A percentile compares a stretch with the other conserved stretches of the same genome.
Evolutionary conservation across 2,329 filamentous ascomycete genomes (phyloP).

Genomic region (Calonectria naviculata): DNA sequence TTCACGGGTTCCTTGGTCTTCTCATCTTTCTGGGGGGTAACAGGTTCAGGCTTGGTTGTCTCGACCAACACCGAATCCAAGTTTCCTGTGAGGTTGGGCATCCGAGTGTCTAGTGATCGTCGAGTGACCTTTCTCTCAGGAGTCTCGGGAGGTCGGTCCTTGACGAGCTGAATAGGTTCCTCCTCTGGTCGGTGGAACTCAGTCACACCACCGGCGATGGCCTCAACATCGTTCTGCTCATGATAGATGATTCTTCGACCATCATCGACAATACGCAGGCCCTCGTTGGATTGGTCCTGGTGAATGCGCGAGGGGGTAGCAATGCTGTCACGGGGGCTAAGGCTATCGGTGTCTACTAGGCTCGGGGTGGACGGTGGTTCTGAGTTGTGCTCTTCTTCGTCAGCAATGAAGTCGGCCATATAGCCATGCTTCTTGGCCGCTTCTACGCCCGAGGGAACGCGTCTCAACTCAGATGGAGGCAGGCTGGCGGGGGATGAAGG

Average conservation of each 20-base stretch:
- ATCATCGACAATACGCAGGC: constrained; percentile 41
- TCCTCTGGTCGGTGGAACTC: constrained; percentile 38
- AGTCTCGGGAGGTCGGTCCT: constrained; percentile 24
- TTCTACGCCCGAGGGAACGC: constrained; percentile 41
- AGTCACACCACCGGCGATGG: constrained; percentile 33
- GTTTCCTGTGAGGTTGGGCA: constrained; percentile 32
- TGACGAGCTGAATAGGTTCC: constrained; percentile 32
- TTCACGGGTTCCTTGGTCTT: not conserved
- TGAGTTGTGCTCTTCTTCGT: constrained; percentile 44
- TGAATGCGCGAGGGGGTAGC: constrained; percentile 35
- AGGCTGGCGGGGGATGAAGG: constrained; percentile 27
- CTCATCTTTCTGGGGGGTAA: not conserved
- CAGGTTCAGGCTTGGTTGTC: not conserved
- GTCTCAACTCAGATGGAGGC: constrained; percentile 29
- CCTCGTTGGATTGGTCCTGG: constrained; percentile 41
- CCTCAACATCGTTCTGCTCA: constrained; percentile 38
- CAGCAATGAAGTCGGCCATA: constrained; percentile 41
- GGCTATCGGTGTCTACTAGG: constrained; percentile 44
- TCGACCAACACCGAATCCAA: not conserved
- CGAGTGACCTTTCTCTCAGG: constrained; percentile 17
- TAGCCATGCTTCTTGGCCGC: constrained; percentile 42
- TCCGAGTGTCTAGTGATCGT: constrained; percentile 32
- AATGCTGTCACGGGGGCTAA: constrained; percentile 42
- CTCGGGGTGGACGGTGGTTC: constrained; percentile 44
- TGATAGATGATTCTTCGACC: constrained; percentile 42